Conservation (phyloP, 2,329 filamentous ascomycete genomes). For the Fusarium haematococcum region DNA sequence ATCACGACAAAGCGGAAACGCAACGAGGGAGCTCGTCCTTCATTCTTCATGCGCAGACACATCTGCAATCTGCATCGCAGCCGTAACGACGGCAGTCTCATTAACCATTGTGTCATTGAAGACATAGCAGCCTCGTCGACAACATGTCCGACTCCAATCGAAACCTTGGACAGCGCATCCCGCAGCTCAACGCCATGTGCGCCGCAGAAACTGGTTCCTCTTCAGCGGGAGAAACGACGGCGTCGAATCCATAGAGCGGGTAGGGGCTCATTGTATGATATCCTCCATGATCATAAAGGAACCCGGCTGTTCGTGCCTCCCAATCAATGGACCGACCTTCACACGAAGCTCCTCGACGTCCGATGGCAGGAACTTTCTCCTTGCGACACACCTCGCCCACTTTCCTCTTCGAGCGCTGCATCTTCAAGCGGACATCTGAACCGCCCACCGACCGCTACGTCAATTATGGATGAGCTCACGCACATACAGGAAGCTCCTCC, state of each 20-base stretch:
- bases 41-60: background rate
- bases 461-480: too few relatives aligned
- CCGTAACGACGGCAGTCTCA: background rate
- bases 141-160: background rate
- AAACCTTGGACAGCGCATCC: background rate
- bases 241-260: background rate
- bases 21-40: background rate
- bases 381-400: slow-evolving; percentile 57
- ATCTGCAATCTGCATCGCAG: background rate
- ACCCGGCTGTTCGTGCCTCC: background rate
- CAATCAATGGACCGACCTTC: background rate
- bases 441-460: too few relatives aligned
- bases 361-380: slow-evolving; percentile 58
- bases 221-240: background rate
- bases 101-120: background rate
- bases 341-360: slow-evolving; percentile 56
- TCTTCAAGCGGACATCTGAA: too few relatives aligned
- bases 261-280: background rate
- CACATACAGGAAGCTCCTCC: too few relatives aligned
- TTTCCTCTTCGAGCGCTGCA: slow-evolving; percentile 48
- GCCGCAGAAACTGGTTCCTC: background rate
- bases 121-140: background rate
- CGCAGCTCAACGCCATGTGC: background rate
- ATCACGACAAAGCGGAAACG: background rate
- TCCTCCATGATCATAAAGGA: background rate